Evolutionary conservation across 2,329 filamentous ascomycete species (phyloP).

Genomic region (Xylaria hypoxylon): DNA sequence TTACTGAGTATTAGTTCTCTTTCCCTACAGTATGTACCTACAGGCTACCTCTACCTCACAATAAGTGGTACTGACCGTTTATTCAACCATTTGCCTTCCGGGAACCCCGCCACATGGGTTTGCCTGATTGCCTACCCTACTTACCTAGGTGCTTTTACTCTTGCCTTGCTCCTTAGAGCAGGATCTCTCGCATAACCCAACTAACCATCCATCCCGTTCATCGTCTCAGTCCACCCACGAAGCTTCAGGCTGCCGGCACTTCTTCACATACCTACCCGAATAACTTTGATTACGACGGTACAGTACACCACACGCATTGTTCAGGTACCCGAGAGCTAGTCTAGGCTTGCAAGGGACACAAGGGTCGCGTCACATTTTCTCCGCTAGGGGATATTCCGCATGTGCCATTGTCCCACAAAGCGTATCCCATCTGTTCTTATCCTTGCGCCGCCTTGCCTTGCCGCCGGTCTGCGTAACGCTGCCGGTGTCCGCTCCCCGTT

Average conservation of each 20-base stretch:
- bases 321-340: slow-evolving; percentile 30
- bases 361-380: slow-evolving; percentile 36
- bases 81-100: not conserved
- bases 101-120: slow-evolving; percentile 13
- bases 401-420: slow-evolving; percentile 40
- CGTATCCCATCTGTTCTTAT: slow-evolving; percentile 28
- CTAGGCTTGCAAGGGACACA: slow-evolving; percentile 30
- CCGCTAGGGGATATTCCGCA: slow-evolving; percentile 32
- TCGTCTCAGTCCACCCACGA: slow-evolving; percentile 31
- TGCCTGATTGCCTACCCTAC: not conserved
- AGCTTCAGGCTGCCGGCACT: slow-evolving; percentile 23
- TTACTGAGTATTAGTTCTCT: too few relatives aligned
- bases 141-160: not conserved
- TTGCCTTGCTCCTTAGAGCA: not conserved
- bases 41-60: too few relatives aligned
- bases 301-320: slow-evolving; percentile 19
- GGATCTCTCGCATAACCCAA: slow-evolving; percentile 28
- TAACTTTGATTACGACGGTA: slow-evolving; percentile 18
- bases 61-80: too few relatives aligned
- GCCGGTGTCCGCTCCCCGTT: slow-evolving; percentile 39
- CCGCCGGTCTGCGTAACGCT: slow-evolving; percentile 43
- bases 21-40: too few relatives aligned
- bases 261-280: slow-evolving; percentile 15
- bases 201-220: slow-evolving; percentile 17
- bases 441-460: slow-evolving; percentile 33